phyloP scores from a whole-genome alignment of 495 filamentous ascomycete genomes.

The Neurospora sp. region DNA sequence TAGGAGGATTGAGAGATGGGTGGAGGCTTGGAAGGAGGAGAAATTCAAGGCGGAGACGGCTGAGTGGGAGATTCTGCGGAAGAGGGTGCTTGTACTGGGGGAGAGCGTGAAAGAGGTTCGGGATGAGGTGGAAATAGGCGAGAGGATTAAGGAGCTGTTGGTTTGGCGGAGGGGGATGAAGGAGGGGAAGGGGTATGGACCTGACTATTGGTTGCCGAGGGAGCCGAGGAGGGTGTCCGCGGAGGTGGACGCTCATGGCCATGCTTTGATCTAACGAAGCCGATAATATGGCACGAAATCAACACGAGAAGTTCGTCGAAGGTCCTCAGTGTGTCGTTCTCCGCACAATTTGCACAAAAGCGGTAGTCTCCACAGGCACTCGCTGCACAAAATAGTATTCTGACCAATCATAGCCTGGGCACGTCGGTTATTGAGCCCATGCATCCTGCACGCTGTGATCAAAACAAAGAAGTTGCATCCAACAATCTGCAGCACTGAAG shows the following conservation, averaged over 20 bases:
- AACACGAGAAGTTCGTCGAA: too few relatives aligned
- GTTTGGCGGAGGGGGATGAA: neutral
- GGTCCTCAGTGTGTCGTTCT: too few relatives aligned
- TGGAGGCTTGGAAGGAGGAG: neutral
- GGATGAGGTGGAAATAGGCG: neutral
- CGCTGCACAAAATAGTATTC: too few relatives aligned
- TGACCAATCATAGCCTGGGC: too few relatives aligned
- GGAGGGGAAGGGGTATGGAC: neutral
- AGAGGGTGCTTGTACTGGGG: too few relatives aligned
- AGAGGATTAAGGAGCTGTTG: neutral
- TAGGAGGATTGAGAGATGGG: neutral
- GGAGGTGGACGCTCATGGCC: too few relatives aligned
- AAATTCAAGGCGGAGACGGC: neutral
- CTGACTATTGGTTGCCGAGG: neutral
- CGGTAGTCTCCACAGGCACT: neutral
- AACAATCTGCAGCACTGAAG: neutral
- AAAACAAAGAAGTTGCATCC: neutral
- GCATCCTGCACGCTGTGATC: neutral
- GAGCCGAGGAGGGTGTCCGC: too few relatives aligned
- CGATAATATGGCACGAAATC: too few relatives aligned
- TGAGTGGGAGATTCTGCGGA: neutral
- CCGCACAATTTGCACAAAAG: too few relatives aligned
- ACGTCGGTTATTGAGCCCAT: too few relatives aligned
- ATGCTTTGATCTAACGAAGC: neutral
- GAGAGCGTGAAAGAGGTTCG: neutral